Conservation (phyloP, 1,139 yeast genomes). For the Candida tunisiensis region DNA sequence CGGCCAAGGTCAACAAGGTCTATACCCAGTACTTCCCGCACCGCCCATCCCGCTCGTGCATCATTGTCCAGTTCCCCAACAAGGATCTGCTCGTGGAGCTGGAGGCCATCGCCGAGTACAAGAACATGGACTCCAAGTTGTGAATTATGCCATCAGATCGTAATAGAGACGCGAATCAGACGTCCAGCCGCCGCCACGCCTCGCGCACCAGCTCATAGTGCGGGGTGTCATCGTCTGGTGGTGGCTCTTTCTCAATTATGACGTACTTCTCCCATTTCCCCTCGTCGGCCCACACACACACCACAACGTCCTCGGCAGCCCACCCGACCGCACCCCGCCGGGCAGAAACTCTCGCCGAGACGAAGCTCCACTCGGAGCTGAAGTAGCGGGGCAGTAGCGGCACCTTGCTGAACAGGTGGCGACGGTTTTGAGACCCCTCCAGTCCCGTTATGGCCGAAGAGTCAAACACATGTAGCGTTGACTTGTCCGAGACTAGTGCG, state of each 20-base stretch:
- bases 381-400: constrained; percentile 66
- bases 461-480: constrained; percentile 73
- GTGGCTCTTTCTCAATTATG: constrained; percentile 32
- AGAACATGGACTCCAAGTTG: no score
- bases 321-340: constrained; percentile 49
- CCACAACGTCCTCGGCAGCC: constrained; percentile 50
- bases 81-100: no score
- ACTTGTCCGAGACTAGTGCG: constrained; percentile 80
- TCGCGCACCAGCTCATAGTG: constrained; percentile 50
- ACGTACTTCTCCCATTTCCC: constrained; percentile 79
- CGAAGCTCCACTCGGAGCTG: constrained; percentile 80
- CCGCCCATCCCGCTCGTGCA: no score
- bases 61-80: no score
- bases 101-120: no score
- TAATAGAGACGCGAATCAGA: no score
- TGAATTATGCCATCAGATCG: no score
- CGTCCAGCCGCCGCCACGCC: constrained; percentile 57
- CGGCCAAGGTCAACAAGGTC: no score
- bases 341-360: constrained; percentile 44
- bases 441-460: constrained; percentile 17
- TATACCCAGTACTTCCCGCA: no score
- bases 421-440: constrained; percentile 25
- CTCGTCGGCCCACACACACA: constrained; percentile 52
- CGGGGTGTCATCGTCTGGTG: constrained; percentile 8
- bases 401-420: constrained; percentile 50